Base-by-base conservation (phyloP, 331 rosid species). In the Pyracantha coccinea region DNA sequence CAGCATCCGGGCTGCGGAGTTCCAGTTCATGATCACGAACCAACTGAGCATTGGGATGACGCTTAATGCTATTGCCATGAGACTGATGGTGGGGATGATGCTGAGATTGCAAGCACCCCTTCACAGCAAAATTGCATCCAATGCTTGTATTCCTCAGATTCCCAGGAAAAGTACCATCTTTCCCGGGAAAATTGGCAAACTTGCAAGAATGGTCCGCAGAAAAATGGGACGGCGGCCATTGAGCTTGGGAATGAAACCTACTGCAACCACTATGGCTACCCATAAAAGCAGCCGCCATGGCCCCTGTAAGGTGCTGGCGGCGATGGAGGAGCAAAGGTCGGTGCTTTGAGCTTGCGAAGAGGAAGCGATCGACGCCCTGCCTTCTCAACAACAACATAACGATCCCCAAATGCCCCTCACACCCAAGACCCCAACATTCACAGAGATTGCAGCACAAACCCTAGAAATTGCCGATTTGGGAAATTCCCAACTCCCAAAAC, bases 331-430 rank as follows among this genome's bases (percentile, higher is more conserved):
- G 69, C 76, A 73, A 61, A 73, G 85, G 68, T 77, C 67, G 79
- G 41, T 15, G 27, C 63, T 35, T 20, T 66, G 58, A 58, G 27
- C 13, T 23, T 32, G 66, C 3, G 55, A 81, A 77, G 72, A 68
- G 76, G 70, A 68, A 78, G 70, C 80, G 80, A 59, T 53, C 44
- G 73, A 74, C 55, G 68, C 78, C 57, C 81, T 78, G 84, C 41
- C 58, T 83, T 53, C 33, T 85, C 79, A 63, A 82, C 77, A 84
- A 78, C 85, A 83, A 85, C 96, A 89, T 87, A 86, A 79, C 66
- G 72, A 81, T 77, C 75, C 78, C 79, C 70, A 33, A 66, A 66
- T 66, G n/a, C 70, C 70, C 70, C 53, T 64, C 68, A 64, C 35
- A 15, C 25, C 68, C 68, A 8, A 14, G n/a, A 31, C 19, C 70